Evolutionary conservation across 192 early-diverging fungal species (phyloP).

Genomic region (Entomortierella chlamydospora): DNA sequence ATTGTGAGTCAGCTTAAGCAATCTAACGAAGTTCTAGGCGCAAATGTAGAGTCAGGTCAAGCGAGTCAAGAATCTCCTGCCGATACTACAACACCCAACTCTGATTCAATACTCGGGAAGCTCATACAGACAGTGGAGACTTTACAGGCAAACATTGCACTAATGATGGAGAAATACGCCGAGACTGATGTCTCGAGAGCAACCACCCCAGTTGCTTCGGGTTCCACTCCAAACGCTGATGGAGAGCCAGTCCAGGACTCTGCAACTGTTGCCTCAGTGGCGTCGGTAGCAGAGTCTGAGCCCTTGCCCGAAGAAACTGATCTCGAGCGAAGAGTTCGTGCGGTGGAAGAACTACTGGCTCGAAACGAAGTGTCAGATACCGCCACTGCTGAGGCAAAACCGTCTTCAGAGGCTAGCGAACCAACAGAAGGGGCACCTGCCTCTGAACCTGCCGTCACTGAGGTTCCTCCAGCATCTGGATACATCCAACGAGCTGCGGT

Average conservation of each 20-base stretch:
- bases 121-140: neutral
- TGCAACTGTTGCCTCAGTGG: too few relatives aligned
- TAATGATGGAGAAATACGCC: slow-evolving; percentile 23
- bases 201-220: neutral
- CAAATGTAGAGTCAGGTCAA: too few relatives aligned
- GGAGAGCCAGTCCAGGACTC: too few relatives aligned
- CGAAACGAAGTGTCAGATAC: too few relatives aligned
- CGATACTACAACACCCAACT: neutral
- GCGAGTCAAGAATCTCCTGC: too few relatives aligned
- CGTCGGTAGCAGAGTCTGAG: too few relatives aligned
- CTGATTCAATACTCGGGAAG: neutral
- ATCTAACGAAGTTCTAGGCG: neutral
- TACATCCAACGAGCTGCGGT: neutral
- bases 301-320: too few relatives aligned
- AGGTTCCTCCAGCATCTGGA: neutral
- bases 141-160: slow-evolving; percentile 6
- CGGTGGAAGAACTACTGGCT: too few relatives aligned
- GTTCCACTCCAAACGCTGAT: neutral
- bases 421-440: neutral
- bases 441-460: neutral
- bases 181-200: neutral
- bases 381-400: too few relatives aligned
- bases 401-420: too few relatives aligned
- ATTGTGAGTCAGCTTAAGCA: slow-evolving; percentile 1
- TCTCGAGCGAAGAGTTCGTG: too few relatives aligned